Base-by-base conservation (phyloP, 352 stramenopile species). In the Globisporangium uncinulatum region DNA sequence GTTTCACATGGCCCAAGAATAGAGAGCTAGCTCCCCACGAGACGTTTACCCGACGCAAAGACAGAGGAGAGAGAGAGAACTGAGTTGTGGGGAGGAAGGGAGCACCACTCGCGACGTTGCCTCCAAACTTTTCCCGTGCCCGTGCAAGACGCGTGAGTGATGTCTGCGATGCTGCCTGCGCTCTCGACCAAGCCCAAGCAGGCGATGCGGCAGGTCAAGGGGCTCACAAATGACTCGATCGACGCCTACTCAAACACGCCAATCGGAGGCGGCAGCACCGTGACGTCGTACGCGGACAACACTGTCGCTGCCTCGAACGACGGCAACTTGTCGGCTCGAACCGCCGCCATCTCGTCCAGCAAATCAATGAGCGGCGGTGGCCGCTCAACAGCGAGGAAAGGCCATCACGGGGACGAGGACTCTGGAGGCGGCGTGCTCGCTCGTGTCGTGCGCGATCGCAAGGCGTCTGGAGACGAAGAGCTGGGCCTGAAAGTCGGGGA, bases 201-300 rank as follows among this genome's bases (percentile, higher is more conserved):
- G 68, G 70, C 76, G n/a, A 70, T 86, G 48, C 80, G 83, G 34
- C 84, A 94, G 56, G 71, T 94, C 34, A 74, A 89, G 54, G 79
- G 83, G 6, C 75, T 94, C 59, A 85, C 77, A 46, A 83, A 94
- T 73, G 84, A 92, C 70, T 90, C 82, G 42, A 94, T 94, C 67
- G 84, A 94, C 59, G 76, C 82, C 51, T 94, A 94, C 55, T 75
- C 82, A 29, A 88, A 90, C 53, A 83, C 71, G 48, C 65, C 76
- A 5, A 54, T 78, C n/a, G 56, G 62, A 10, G 42, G 42, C 31
- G 41, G 41, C 24, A 69, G 54, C 34, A 17, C 54, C 29, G 50
- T 55, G 17, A 62, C 67, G 0, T 73, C 72, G 0, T 89, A 87
- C 48, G 77, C 71, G 3, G 79, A 89, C 65, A 86, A 86, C 50